Base-by-base conservation (phyloP, 805 yeast species). In the Candida pseudofarinosa region DNA sequence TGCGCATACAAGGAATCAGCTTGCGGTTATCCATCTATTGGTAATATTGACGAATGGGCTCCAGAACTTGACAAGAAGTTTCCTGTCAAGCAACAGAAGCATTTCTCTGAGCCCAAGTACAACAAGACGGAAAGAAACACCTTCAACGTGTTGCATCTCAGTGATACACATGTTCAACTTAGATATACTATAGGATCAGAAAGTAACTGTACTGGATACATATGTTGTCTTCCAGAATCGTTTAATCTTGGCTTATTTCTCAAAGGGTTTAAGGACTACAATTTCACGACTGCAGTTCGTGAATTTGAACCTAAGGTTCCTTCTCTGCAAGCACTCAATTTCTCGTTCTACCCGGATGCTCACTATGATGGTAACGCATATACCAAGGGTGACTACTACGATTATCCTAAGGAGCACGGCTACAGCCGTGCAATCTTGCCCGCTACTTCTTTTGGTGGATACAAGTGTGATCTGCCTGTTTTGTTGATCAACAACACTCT, bases 401-500 rank as follows among this genome's bases (percentile, higher is more conserved):
- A 68, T 48, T 52, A 49, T 33, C 55, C 56, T 17, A 49, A 47
- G 35, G 42, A 38, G 2, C 45, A 53, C 45, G 55, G 60, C 12
- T 49, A 44, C 37, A 55, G 51, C 19, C 43, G 49, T 3, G 51
- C 46, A 15, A 48, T 44, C 12, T 16, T 28, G 1, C 85, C 85
- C 7, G 87, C 87, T 4, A 71, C 78, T n/a, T 67, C 77, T 32
- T 83, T 72, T 52, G 90, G 89, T 15, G 63, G 71, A 43, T 83
- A 83, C 59, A 49, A 58, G 16, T 83, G 89, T 62, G 90, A 83
- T 56, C 64, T 84, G 3, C 88, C 90, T 5, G 81, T 76, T 46
- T 58, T 77, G n/a, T 62, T 83, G 49, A 64, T 83, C 52, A 82
- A 81, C 56, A 76, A 76, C 49, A 74, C 85, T 8, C 61, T 83